These are phyloP conservation scores for Stephanodiscus triporus DNA, from an alignment of 108 stramenopile species.

Conservation along the genomic window DNA sequence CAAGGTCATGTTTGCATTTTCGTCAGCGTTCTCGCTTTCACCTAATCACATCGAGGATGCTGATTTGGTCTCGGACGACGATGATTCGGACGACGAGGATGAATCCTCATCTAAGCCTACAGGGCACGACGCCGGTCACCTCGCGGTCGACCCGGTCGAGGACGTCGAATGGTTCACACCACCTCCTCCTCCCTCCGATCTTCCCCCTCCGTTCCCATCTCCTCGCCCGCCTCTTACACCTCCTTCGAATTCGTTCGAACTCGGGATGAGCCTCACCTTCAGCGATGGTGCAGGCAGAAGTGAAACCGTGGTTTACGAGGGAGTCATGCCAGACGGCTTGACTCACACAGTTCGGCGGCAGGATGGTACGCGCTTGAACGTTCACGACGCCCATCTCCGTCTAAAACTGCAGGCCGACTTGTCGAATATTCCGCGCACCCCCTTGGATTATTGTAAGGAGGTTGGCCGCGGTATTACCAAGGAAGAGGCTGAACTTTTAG, in stretches of 20 bases:
- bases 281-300: not conserved
- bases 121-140: not conserved
- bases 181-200: too few relatives aligned
- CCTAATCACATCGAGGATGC: not conserved
- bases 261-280: not conserved
- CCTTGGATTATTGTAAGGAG: not conserved
- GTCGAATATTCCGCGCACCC: not conserved
- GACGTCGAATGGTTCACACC: too few relatives aligned
- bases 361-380: constrained; percentile 2
- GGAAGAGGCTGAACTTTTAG: constrained; percentile 6
- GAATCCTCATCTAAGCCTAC: not conserved
- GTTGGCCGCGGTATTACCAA: not conserved
- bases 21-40: not conserved
- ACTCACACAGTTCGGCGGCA: not conserved
- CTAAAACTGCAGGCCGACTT: not conserved
- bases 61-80: not conserved
- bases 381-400: not conserved
- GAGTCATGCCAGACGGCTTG: constrained; percentile 10
- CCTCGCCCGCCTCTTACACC: too few relatives aligned
- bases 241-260: not conserved
- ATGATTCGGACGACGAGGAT: not conserved
- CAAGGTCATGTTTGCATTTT: not conserved
- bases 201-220: too few relatives aligned
- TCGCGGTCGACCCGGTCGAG: too few relatives aligned
- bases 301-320: constrained; percentile 13